Base-by-base conservation (phyloP, 148 eudicot species). In the Agrostemma githago region DNA sequence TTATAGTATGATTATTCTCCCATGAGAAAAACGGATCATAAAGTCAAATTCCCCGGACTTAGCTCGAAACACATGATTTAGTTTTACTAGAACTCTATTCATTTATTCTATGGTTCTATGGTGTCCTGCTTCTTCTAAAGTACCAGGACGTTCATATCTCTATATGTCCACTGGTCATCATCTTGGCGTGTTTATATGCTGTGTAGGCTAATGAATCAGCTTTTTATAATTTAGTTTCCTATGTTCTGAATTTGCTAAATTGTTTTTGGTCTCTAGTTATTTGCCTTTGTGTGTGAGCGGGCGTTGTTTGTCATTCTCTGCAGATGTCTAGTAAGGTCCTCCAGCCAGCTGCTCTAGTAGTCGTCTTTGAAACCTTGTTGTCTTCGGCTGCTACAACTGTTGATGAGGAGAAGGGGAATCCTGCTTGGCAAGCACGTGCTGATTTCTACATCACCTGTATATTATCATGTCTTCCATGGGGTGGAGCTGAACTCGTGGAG, bases 321-420 rank as follows among this genome's bases (percentile, higher is more conserved):
- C 81, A 93, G 98, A 92, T 96, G 97, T 96, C 94, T 83, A 90
- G 97, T 85, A 96, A 96, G 87, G 96, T 96, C 77, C 73, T 96
- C 66, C 92, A 85, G 74, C 97, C 99, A 20, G 82, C 83, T 81
- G 82, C 97, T 44, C 64, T 96, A 61, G 91, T 92, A 15, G 88
- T 89, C 79, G 86, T 90, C 68, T 96, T 88, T 74, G 97, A 89
- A 77, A 83, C 96, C 62, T 80, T 96, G 78, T 75, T 96, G 71
- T 96, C 99, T 20, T 96, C 99, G 41, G 99, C 99, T 74, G 97
- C 97, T 6, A 96, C 99, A 21, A 96, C 87, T 46, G 91, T 96
- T 71, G 99, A 96, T 72, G 99, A 96, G 70, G 99, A 96, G 76
- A 96, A 89, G 80, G 99, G 99, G 72, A 96, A 92, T 78, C 99